Conservation (phyloP, 2,329 filamentous ascomycete species). For the Xylariaceae sp. region DNA sequence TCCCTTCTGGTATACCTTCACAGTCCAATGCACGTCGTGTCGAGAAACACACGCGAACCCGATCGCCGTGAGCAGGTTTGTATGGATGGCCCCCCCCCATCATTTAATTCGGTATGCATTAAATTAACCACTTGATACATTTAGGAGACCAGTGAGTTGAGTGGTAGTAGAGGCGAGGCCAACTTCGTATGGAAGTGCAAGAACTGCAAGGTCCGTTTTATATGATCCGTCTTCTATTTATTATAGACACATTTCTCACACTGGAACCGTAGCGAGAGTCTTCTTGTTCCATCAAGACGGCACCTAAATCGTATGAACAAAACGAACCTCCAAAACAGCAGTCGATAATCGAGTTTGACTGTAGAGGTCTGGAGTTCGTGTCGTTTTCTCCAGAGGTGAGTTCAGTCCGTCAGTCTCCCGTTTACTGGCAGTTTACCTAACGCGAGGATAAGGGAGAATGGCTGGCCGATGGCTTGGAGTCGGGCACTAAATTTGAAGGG, state of each 20-base stretch:
- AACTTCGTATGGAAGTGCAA: conserved; percentile 99
- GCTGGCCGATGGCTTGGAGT: conserved; percentile 80
- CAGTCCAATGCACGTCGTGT: conserved; percentile 97
- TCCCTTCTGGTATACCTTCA: conserved; percentile 97
- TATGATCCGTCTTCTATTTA: conserved; percentile 53
- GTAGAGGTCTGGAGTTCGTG: conserved; percentile 87
- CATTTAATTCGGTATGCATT: neutral
- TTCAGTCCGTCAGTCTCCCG: neutral
- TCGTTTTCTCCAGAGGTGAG: conserved; percentile 87
- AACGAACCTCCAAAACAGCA: conserved; percentile 72
- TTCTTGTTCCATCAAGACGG: conserved; percentile 78
- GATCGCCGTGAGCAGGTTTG: conserved; percentile 86
- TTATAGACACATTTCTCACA: conserved; percentile 5
- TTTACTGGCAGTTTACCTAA: neutral
- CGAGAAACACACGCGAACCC: conserved; percentile 86
- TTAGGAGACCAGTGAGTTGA: conserved; percentile 87
- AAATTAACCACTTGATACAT: conserved; percentile 7
- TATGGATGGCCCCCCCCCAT: conserved; percentile 55
- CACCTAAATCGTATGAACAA: conserved; percentile 72
- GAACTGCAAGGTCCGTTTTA: conserved; percentile 93
- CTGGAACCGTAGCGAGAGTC: conserved; percentile 67
- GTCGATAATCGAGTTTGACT: conserved; percentile 89
- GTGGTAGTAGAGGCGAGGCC: conserved; percentile 89
- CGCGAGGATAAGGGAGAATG: conserved; percentile 72
- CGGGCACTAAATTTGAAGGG: conserved; percentile 75